Percentiles rank a stretch among this genome's conserved stretches.
phyloP scores from a whole-genome alignment of 768 basidiomycete genomes.

The Podaxis sp. region DNA sequence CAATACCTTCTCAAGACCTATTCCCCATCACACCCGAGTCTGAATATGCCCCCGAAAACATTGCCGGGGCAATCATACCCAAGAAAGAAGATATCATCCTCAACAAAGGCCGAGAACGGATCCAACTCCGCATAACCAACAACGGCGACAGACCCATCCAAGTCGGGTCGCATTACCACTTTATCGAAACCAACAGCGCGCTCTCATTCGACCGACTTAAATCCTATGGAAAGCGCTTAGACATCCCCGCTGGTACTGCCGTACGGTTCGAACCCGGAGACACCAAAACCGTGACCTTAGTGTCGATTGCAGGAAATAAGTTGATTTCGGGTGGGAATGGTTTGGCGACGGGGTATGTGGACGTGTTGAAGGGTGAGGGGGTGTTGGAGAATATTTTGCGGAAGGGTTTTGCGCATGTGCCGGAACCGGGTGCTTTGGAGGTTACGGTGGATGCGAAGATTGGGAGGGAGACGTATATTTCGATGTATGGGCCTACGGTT shows the following conservation, averaged over 20 bases:
- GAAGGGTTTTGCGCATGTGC: slow-evolving; percentile 68
- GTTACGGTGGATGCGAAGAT: slow-evolving; percentile 56
- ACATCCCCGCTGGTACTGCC: slow-evolving; percentile 93
- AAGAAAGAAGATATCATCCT: slow-evolving; percentile 67
- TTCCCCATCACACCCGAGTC: slow-evolving; percentile 61
- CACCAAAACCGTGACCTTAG: slow-evolving; percentile 78
- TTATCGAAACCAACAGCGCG: slow-evolving; percentile 83
- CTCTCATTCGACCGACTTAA: slow-evolving; percentile 81
- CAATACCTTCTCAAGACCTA: slow-evolving; percentile 60
- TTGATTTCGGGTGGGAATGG: slow-evolving; percentile 79
- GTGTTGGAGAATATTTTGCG: slow-evolving; percentile 50
- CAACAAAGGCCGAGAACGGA: slow-evolving; percentile 70
- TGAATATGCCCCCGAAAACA: slow-evolving; percentile 50
- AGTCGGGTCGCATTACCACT: slow-evolving; percentile 93
- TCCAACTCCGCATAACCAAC: slow-evolving; percentile 80
- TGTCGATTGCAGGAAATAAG: slow-evolving; percentile 71
- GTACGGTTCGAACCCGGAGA: slow-evolving; percentile 97
- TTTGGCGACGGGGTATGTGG: slow-evolving; percentile 59
- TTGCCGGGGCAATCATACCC: slow-evolving; percentile 77
- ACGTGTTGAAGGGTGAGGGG: slow-evolving; percentile 40
- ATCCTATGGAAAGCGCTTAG: slow-evolving; percentile 83
- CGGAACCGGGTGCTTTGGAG: slow-evolving; percentile 61
- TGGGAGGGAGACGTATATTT: slow-evolving; percentile 73
- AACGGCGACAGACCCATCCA: slow-evolving; percentile 93
- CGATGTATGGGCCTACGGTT: slow-evolving; percentile 94